Evolutionary conservation across 2,329 filamentous ascomycete genomes (phyloP).

Genomic region (Fonsecaea multimorphosa): DNA sequence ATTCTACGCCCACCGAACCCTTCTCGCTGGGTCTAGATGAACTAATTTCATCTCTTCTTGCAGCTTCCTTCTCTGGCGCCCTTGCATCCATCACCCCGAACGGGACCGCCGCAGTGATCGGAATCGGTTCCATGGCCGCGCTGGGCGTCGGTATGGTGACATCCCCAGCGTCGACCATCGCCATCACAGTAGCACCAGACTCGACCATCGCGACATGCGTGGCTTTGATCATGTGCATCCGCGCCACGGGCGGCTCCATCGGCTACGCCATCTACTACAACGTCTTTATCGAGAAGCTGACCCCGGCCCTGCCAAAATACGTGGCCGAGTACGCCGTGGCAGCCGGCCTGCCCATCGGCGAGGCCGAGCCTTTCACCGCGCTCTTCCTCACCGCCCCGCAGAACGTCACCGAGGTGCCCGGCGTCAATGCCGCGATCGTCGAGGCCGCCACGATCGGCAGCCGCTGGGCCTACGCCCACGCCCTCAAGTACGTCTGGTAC

Average conservation of each 20-base stretch:
- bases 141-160: slow-evolving; percentile 11
- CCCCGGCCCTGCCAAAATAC: slow-evolving; percentile 6
- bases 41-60: not conserved
- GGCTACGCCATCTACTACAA: slow-evolving; percentile 17
- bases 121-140: slow-evolving; percentile 3
- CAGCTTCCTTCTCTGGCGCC: not conserved
- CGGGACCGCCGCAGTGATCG: not conserved
- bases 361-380: slow-evolving; percentile 6
- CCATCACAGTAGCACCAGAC: slow-evolving; percentile 6
- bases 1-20: not conserved
- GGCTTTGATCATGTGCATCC: slow-evolving; percentile 13
- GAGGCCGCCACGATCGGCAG: slow-evolving; percentile 18
- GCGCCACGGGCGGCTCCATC: slow-evolving; percentile 10
- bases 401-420: slow-evolving; percentile 14
- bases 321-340: slow-evolving; percentile 13
- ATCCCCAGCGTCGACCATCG: slow-evolving; percentile 1
- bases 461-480: slow-evolving; percentile 21
- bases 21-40: not conserved
- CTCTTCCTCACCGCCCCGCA: slow-evolving; percentile 16
- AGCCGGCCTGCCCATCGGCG: slow-evolving; percentile 2
- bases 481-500: slow-evolving; percentile 23
- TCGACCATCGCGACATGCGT: slow-evolving; percentile 15
- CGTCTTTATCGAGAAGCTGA: slow-evolving; percentile 13
- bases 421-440: slow-evolving; percentile 7
- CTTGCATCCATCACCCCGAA: slow-evolving; percentile 1